Evolutionary conservation across 2,329 filamentous ascomycete species (phyloP).

Genomic region (Pseudogymnoascus sp.): DNA sequence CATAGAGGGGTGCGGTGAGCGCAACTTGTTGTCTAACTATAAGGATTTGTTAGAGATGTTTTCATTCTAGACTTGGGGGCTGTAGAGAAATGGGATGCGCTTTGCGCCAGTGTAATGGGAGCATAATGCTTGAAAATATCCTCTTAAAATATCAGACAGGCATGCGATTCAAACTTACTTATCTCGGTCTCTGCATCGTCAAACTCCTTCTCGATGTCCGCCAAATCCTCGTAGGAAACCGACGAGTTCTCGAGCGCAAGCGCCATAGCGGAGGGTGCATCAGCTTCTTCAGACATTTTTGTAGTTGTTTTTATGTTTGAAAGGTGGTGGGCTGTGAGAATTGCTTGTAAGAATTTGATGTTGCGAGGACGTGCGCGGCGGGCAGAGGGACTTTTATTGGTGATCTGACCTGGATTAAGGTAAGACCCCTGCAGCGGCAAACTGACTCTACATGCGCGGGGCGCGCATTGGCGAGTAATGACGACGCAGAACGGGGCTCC

Average conservation of each 20-base stretch:
- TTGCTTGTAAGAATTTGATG: constrained; percentile 1
- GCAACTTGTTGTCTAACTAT: constrained; percentile 67
- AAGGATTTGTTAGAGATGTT: constrained; percentile 13
- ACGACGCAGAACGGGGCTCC: neutral
- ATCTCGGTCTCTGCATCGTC: constrained; percentile 76
- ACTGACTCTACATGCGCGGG: neutral
- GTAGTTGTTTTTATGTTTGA: neutral
- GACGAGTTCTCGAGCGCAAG: constrained; percentile 34
- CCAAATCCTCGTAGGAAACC: constrained; percentile 68
- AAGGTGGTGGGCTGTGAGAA: constrained; percentile 6
- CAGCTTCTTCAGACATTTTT: constrained; percentile 6
- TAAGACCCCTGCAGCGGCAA: constrained; percentile 1
- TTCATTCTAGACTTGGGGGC: neutral
- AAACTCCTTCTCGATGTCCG: constrained; percentile 75
- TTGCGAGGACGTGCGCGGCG: constrained; percentile 1
- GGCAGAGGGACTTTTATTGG: neutral
- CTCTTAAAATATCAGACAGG: neutral
- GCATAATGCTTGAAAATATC: neutral
- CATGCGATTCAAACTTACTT: constrained; percentile 47
- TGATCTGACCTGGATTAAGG: constrained; percentile 2
- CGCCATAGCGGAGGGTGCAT: neutral
- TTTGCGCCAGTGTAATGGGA: neutral
- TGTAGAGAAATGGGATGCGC: neutral
- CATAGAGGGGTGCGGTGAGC: constrained; percentile 64
- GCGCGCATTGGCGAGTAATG: constrained; percentile 9